phyloP scores from a whole-genome alignment of 2,329 filamentous ascomycete species.

The Colletotrichum gloeosporioides region DNA sequence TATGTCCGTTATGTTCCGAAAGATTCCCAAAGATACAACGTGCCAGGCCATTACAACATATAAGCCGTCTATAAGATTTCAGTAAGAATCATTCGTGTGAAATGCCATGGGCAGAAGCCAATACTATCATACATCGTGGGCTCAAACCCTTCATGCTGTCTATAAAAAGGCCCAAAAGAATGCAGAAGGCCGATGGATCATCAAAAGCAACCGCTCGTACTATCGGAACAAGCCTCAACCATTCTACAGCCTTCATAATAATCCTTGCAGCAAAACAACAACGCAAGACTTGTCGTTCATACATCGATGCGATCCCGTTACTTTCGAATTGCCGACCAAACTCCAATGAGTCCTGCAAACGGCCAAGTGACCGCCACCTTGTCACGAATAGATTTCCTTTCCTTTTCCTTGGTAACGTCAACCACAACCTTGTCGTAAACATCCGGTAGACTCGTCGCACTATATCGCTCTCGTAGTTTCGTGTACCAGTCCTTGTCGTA shows the following conservation, averaged over 20 bases:
- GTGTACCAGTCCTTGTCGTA: conserved; percentile 69
- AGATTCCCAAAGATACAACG: too few relatives aligned
- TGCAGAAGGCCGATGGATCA: neutral
- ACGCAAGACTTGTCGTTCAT: neutral
- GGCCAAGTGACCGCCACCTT: conserved; percentile 20
- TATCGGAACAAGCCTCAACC: neutral
- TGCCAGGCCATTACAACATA: neutral
- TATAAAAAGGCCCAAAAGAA: neutral
- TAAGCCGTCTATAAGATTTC: neutral
- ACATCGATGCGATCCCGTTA: neutral
- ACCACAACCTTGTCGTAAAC: conserved; percentile 73
- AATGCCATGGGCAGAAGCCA: neutral
- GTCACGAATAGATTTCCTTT: neutral
- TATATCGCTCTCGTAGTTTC: conserved; percentile 58
- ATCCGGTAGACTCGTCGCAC: conserved; percentile 62
- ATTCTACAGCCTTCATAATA: neutral
- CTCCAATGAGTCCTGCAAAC: conserved; percentile 17
- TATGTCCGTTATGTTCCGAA: too few relatives aligned
- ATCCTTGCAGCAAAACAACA: rapidly evolving
- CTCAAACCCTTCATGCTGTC: neutral
- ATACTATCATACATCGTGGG: neutral
- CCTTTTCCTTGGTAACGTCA: conserved; percentile 2
- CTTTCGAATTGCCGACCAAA: conserved; percentile 19
- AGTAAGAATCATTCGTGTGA: neutral
- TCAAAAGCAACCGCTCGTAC: neutral